Evolutionary conservation across 371 early-diverging fungal species (phyloP), one percentile per base, ranked within the genome.

Genomic region (Mortierella sp.): DNA sequence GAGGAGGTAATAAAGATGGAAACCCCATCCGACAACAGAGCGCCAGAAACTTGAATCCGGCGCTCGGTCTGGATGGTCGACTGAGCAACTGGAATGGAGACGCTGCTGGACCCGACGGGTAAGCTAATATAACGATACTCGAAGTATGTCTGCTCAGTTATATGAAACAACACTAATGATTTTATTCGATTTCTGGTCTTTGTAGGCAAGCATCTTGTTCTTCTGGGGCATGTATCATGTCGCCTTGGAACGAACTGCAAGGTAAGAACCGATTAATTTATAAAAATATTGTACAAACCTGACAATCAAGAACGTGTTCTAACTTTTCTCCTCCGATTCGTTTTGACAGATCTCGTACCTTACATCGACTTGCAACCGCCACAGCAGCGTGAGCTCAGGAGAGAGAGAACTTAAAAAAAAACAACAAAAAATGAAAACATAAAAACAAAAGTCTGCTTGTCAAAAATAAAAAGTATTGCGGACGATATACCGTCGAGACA

Each of bases 241-340:
- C 83, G 10, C 76, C 83, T 3, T 81, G 83, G 83, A 81, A 72
- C 54, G 83, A 81, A 20, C 66, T 75, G 3, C 83, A 81, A 64
- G 79, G 74, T 79, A 74, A 62, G 28, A 24, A 55, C 24, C 4
- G 24, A 39, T 5, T 49, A 58, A 22, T 35, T 1, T 11, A 20
- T 24, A 30, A 16, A 16, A 9, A 24, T 32, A 22, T 6, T 58
- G 3, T 10, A 2, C 24, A 39, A 39, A 37, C 61, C 20, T 43
- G 20, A 16, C 14, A 18, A 35, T 10, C 54, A 32, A 28, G 30
- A 6, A 32, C 52, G 20, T 61, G 26, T 52, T 28, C 22, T 37
- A 51, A 20, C 59, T 26, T 28, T 47, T 39, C 30, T 62, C 32
- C 52, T 32, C 35, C 20, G 43, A 32, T 30, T 24, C n/a, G 0